phyloP scores from a whole-genome alignment of 2,329 filamentous ascomycete genomes.

The Colletotrichum gigasporum region DNA sequence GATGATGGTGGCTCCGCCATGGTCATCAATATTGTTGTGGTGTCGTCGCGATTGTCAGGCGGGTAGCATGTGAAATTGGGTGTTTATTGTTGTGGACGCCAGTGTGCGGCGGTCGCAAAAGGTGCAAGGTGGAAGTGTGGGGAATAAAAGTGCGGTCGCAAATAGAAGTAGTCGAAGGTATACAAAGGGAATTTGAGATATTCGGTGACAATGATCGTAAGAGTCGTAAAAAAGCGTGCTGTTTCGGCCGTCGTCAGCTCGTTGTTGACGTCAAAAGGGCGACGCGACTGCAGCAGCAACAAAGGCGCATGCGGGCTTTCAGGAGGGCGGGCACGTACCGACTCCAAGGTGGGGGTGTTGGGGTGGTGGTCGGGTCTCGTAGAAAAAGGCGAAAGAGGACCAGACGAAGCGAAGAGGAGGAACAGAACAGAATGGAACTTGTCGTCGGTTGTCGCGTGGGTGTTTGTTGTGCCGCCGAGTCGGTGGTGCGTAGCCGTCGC shows the following conservation, averaged over 20 bases:
- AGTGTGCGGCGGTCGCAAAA: neutral
- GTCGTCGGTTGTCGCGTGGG: neutral
- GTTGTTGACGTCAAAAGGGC: neutral
- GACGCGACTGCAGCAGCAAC: neutral
- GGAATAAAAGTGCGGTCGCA: constrained; percentile 13
- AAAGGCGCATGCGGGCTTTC: neutral
- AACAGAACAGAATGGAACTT: constrained; percentile 13
- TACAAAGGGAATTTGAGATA: constrained; percentile 24
- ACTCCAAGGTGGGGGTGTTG: constrained; percentile 1
- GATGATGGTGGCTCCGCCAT: constrained; percentile 72
- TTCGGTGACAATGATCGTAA: constrained; percentile 19
- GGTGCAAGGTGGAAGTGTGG: neutral
- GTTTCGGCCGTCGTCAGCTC: constrained; percentile 7
- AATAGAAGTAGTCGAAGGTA: constrained; percentile 17
- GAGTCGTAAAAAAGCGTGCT: constrained; percentile 22
- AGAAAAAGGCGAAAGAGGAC: neutral
- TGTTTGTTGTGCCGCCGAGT: neutral
- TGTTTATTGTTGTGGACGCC: neutral
- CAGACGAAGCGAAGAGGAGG: neutral
- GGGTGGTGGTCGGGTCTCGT: constrained; percentile 6
- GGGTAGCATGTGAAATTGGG: constrained; percentile 25
- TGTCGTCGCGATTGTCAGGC: neutral
- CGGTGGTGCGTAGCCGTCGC: constrained; percentile 7
- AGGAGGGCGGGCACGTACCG: constrained; percentile 14
- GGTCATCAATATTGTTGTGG: constrained; percentile 31